phyloP scores from a whole-genome alignment of 257 asterid species.

The Gardenia jasminoides region DNA sequence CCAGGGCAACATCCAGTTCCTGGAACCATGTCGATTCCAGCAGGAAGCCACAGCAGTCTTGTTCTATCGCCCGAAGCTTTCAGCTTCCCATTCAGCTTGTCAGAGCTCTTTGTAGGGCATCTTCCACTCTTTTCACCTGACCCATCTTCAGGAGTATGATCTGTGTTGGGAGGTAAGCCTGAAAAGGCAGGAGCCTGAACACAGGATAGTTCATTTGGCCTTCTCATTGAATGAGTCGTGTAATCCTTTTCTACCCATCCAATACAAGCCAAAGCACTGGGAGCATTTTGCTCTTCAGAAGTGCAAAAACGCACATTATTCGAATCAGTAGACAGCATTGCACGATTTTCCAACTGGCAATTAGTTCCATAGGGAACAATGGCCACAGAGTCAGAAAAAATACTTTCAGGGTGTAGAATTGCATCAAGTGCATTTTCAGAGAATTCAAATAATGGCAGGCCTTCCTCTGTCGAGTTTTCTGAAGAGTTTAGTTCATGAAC shows the following conservation, averaged over 20 bases:
- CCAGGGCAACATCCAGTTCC: conserved; percentile 46
- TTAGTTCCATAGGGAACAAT: conserved; percentile 39
- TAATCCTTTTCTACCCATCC: background rate
- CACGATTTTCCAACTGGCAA: conserved; percentile 27
- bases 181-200: conserved; percentile 23
- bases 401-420: conserved; percentile 29
- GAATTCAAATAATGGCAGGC: conserved; percentile 30
- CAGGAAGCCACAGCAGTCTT: conserved; percentile 37
- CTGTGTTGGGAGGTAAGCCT: conserved; percentile 22
- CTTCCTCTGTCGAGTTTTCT: conserved; percentile 29
- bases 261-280: conserved; percentile 4
- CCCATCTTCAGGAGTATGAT: conserved; percentile 27
- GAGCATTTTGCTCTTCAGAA: conserved; percentile 20
- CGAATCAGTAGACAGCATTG: conserved; percentile 15
- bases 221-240: conserved; percentile 12
- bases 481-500: conserved; percentile 39
- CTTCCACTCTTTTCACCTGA: conserved; percentile 19
- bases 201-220: conserved; percentile 24
- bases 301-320: conserved; percentile 17
- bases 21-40: conserved; percentile 31
- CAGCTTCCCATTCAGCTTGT: conserved; percentile 16
- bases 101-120: conserved; percentile 19
- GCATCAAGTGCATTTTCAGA: conserved; percentile 21
- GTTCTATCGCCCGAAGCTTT: conserved; percentile 22
- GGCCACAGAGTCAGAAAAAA: conserved; percentile 25